A percentile compares a stretch with the other conserved stretches of the same genome.
These are phyloP conservation scores for Leccinum aurantiacum DNA, from an alignment of 768 basidiomycete genomes.

Conservation along the genomic window DNA sequence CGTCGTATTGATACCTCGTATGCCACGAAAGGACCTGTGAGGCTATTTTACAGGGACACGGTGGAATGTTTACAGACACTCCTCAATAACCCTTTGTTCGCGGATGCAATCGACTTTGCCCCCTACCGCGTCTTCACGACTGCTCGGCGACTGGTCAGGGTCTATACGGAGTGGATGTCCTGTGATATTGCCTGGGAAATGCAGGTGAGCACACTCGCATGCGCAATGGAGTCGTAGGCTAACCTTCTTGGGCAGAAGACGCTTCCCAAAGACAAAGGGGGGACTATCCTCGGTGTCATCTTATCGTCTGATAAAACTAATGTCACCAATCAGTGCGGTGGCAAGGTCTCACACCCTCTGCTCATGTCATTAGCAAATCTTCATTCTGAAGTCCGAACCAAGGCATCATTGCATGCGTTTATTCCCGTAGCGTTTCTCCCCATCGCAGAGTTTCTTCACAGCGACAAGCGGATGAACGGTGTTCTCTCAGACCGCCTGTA, in stretches of 20 bases:
- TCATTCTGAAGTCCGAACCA: too few species aligned
- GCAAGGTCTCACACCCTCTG: too few species aligned
- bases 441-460: too few species aligned
- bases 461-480: too few species aligned
- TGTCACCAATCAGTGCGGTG: neutral
- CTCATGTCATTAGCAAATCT: too few species aligned
- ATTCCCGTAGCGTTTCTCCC: too few species aligned
- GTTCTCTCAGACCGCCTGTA: too few species aligned
- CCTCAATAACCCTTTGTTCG: conserved; percentile 1
- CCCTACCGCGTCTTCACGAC: neutral
- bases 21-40: neutral
- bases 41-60: neutral
- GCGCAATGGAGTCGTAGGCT: neutral
- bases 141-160: neutral
- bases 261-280: neutral
- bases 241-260: neutral
- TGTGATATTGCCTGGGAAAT: conserved; percentile 27
- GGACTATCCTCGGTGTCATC: conserved; percentile 1
- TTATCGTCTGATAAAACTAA: neutral
- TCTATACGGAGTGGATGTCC: conserved; percentile 22
- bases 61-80: neutral
- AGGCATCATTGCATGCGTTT: too few species aligned
- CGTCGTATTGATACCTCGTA: neutral
- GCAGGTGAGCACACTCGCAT: conserved; percentile 14
- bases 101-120: conserved; percentile 1